These are phyloP conservation scores for Murraya koenigii DNA, from an alignment of 345 rosid species.

Conservation along the genomic window DNA sequence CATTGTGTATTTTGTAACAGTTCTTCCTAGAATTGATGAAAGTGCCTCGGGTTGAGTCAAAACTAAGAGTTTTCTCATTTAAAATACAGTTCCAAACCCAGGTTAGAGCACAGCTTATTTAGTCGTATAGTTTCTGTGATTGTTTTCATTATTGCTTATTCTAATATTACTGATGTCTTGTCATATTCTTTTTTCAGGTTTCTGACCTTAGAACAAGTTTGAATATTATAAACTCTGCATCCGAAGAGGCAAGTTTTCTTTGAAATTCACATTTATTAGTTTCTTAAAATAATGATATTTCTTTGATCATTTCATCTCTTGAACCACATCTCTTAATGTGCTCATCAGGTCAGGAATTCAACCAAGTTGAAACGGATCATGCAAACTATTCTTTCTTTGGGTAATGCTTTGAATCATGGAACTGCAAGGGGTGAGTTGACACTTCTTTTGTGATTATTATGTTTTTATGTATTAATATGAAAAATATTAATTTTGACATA, in stretches of 20 bases:
- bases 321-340: conserved; percentile 13
- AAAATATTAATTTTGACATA: neutral
- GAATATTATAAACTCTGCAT: conserved; percentile 56
- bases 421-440: conserved; percentile 79
- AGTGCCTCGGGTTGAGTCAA: conserved; percentile 78
- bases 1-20: conserved; percentile 36
- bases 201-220: conserved; percentile 67
- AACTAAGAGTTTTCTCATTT: conserved; percentile 77
- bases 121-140: conserved; percentile 13
- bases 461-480: neutral
- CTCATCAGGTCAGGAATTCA: conserved; percentile 63
- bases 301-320: conserved; percentile 10
- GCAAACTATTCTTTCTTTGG: conserved; percentile 86
- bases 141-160: conserved; percentile 13
- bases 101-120: conserved; percentile 37
- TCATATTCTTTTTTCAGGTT: conserved; percentile 45
- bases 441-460: neutral
- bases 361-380: conserved; percentile 71
- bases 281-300: conserved; percentile 14
- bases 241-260: conserved; percentile 62
- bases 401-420: conserved; percentile 88
- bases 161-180: conserved; percentile 3
- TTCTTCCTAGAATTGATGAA: conserved; percentile 78
- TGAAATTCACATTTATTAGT: conserved; percentile 8
- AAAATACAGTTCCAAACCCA: conserved; percentile 69